Conservation (phyloP, 306 rosid genomes). For the Sindora glabra region DNA sequence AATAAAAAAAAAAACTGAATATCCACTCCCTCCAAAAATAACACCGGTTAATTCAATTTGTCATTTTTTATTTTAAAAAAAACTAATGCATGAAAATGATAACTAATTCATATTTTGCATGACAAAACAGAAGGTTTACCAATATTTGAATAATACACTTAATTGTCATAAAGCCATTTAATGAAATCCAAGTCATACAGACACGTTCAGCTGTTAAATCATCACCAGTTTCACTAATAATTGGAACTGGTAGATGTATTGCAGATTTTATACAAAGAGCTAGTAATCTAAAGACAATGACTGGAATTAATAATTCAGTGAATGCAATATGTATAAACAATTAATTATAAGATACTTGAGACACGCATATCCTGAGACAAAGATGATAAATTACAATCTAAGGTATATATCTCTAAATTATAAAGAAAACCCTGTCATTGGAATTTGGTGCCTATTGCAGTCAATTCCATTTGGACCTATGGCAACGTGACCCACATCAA, state of each 20-base stretch:
- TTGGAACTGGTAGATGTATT: slow-evolving; percentile 1
- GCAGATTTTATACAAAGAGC: slow-evolving; percentile 15
- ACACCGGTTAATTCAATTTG: too few relatives aligned
- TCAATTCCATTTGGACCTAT: too few relatives aligned
- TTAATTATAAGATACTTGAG: slow-evolving; percentile 4
- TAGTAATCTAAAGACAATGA: background rate
- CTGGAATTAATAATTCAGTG: background rate
- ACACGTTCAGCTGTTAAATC: too few relatives aligned
- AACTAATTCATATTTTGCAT: background rate
- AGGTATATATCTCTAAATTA: slow-evolving; percentile 39
- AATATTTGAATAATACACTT: background rate
- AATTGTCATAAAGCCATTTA: background rate
- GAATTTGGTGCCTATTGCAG: too few relatives aligned
- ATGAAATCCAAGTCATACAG: background rate
- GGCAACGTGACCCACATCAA: too few relatives aligned
- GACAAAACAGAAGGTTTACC: background rate
- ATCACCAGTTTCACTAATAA: background rate
- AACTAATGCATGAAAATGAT: too few relatives aligned
- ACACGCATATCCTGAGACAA: slow-evolving; percentile 12
- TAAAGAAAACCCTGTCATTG: slow-evolving; percentile 76
- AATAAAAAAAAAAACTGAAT: background rate
- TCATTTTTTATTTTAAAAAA: too few relatives aligned
- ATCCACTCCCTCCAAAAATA: too few relatives aligned
- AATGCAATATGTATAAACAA: background rate
- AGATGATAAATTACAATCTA: slow-evolving; percentile 6